Evolutionary conservation across 345 rosid genomes (phyloP), one percentile per base, ranked within the genome.

Genomic region (Kandelia obovata): DNA sequence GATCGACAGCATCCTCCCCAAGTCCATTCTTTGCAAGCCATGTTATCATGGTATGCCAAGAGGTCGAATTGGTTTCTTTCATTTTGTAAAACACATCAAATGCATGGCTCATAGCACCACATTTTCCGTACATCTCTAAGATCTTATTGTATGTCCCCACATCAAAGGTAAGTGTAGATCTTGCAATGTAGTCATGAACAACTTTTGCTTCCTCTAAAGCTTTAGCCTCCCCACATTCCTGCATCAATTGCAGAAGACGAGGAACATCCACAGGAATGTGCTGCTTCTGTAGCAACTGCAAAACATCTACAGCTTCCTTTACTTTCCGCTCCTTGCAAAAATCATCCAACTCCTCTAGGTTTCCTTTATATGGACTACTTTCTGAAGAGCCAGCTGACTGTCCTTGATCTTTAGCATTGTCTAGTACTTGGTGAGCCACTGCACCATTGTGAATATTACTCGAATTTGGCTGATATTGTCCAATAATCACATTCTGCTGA

Each of bases 1-100:
- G 72, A 67, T 94, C 95, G 53, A 94, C 77, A 46, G 90, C 92
- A 60, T 94, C 95, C 83, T 94, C 96, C 70, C 90, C 97, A 9
- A 78, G 72, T 31, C 85, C 98, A 72, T 80, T 84, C 77, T 80
- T 88, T 2, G 90, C 89, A n/a, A 94, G 80, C 79, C 96, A 76
- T 67, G 79, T 82, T 62, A 88, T 89, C 80, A 91, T 79, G 26
- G 60, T 77, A 60, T 82, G 79, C 96, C 92, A 94, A 39, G 92
- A 75, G 26, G 85, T 77, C 79, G 82, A 73, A 81, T 79, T 78
- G 51, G 75, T 87, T 68, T 64, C 80, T 23, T 68, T 65, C 96
- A 94, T 88, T 60, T 68, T 69, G 59, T 86, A 73, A 20, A 93
- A 88, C 11, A 85, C 87, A 21, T 57, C 61, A 51, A 64, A 71